These are phyloP conservation scores for Phaseolus lunatus DNA, from an alignment of 306 rosid species.

Conservation along the genomic window DNA sequence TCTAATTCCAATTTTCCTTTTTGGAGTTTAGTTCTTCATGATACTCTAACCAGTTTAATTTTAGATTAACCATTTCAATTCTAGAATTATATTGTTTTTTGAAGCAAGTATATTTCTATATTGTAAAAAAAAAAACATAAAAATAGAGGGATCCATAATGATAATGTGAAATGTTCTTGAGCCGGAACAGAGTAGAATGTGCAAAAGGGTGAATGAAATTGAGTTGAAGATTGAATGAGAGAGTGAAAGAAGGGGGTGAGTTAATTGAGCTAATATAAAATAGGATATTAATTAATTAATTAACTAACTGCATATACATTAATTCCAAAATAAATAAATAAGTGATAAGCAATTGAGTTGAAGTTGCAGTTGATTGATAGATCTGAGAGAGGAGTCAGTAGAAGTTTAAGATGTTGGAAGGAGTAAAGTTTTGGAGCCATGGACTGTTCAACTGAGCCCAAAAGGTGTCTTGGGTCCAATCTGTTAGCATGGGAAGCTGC, in stretches of 20 bases:
- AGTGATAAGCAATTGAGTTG: neutral
- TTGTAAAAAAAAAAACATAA: neutral
- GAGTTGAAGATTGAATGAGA: neutral
- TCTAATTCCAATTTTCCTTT: no score
- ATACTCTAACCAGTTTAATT: neutral
- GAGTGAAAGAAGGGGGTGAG: neutral
- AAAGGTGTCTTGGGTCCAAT: slow-evolving; percentile 79
- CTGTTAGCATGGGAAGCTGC: slow-evolving; percentile 66
- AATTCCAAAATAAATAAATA: slow-evolving; percentile 41
- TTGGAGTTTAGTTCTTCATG: neutral
- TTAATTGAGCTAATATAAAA: slow-evolving; percentile 15
- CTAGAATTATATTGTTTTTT: neutral
- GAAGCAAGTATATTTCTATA: neutral
- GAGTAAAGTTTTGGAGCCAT: slow-evolving; percentile 75
- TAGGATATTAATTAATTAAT: slow-evolving; percentile 38
- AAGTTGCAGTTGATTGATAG: neutral
- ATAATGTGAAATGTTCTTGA: neutral
- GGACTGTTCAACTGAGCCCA: slow-evolving; percentile 86
- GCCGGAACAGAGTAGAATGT: neutral
- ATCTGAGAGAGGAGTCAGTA: slow-evolving; percentile 26
- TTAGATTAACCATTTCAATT: neutral
- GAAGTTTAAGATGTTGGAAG: slow-evolving; percentile 70
- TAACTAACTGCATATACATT: slow-evolving; percentile 36
- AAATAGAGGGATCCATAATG: neutral
- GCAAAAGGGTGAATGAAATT: neutral